These are phyloP conservation scores for Sporisorium exsertum DNA, from an alignment of 1,284 basidiomycete genomes.

Conservation along the genomic window DNA sequence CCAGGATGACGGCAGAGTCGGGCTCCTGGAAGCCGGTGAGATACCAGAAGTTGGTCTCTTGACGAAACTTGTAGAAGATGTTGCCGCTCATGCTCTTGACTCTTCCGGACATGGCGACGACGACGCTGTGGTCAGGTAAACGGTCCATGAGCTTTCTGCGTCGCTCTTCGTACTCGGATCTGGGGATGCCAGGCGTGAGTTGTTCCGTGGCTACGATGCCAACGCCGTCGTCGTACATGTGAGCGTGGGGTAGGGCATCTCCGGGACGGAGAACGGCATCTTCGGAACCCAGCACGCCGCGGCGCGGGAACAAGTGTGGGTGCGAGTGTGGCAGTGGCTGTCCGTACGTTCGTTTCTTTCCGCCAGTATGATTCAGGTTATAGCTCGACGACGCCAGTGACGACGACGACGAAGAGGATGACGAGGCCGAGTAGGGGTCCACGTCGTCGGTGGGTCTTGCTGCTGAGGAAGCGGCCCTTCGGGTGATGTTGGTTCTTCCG, in stretches of 20 bases:
- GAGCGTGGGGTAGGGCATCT: slow-evolving; percentile 8
- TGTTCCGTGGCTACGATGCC: slow-evolving; percentile 71
- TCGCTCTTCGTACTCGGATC: slow-evolving; percentile 84
- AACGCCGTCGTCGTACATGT: slow-evolving; percentile 28
- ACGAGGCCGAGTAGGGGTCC: slow-evolving; percentile 12
- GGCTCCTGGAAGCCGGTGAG: slow-evolving; percentile 87
- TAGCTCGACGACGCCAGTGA: slow-evolving; percentile 19
- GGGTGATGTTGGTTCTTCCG: slow-evolving; percentile 1
- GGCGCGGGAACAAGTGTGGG: slow-evolving; percentile 77
- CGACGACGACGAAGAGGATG: slow-evolving; percentile 12
- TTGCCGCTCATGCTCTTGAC: slow-evolving; percentile 80
- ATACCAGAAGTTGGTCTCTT: slow-evolving; percentile 71
- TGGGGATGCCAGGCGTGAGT: slow-evolving; percentile 85
- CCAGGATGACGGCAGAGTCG: slow-evolving; percentile 81
- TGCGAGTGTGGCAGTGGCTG: slow-evolving; percentile 83
- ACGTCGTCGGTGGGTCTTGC: slow-evolving; percentile 41
- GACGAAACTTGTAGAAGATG: slow-evolving; percentile 80
- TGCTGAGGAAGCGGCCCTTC: slow-evolving; percentile 43
- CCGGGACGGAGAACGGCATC: slow-evolving; percentile 37
- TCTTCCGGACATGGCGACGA: slow-evolving; percentile 82
- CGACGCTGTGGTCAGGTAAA: slow-evolving; percentile 81
- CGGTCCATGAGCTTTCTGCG: slow-evolving; percentile 80
- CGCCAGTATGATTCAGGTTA: not conserved
- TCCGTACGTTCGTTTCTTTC: slow-evolving; percentile 71
- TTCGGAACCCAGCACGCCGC: slow-evolving; percentile 58